phyloP scores from a whole-genome alignment of 495 filamentous ascomycete genomes.

The Parachaetomium inaequale region DNA sequence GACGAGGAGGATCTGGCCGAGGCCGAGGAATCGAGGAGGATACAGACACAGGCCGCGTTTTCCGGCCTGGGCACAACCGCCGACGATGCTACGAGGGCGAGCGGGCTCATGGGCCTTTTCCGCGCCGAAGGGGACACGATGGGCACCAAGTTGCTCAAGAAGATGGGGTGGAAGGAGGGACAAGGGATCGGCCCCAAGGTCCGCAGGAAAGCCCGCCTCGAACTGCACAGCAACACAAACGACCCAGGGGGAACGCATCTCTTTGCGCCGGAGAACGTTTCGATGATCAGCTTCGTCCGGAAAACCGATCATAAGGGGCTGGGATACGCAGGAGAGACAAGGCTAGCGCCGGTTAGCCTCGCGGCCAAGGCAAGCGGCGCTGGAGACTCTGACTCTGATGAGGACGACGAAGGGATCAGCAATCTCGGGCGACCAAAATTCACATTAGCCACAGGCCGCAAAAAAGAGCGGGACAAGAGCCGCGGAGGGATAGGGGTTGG shows the following conservation, averaged over 20 bases:
- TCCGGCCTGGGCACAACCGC: conserved; percentile 71
- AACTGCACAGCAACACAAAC: conserved; percentile 43
- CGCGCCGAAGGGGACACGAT: conserved; percentile 76
- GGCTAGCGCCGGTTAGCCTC: conserved; percentile 38
- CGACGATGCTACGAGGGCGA: conserved; percentile 50
- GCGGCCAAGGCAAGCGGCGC: conserved; percentile 14
- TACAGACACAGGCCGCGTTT: conserved; percentile 70
- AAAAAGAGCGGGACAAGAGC: conserved; percentile 48
- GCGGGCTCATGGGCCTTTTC: conserved; percentile 70
- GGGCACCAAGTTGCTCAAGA: conserved; percentile 80
- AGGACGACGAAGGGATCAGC: conserved; percentile 50
- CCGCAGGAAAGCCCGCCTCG: conserved; percentile 69
- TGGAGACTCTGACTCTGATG: conserved; percentile 37
- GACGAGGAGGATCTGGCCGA: conserved; percentile 95
- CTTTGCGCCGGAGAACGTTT: conserved; percentile 85
- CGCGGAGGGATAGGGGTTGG: conserved; percentile 81
- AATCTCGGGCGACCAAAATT: conserved; percentile 35
- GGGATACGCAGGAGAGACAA: conserved; percentile 68
- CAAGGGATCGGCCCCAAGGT: conserved; percentile 90
- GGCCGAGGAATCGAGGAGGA: conserved; percentile 66
- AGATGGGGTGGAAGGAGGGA: conserved; percentile 95
- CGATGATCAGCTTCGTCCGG: conserved; percentile 67
- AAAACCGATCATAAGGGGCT: conserved; percentile 82
- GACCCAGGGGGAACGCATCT: conserved; percentile 58
- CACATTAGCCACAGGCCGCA: conserved; percentile 26